Conservation (phyloP, 208 protist species). For the Leishmania turanica region DNA sequence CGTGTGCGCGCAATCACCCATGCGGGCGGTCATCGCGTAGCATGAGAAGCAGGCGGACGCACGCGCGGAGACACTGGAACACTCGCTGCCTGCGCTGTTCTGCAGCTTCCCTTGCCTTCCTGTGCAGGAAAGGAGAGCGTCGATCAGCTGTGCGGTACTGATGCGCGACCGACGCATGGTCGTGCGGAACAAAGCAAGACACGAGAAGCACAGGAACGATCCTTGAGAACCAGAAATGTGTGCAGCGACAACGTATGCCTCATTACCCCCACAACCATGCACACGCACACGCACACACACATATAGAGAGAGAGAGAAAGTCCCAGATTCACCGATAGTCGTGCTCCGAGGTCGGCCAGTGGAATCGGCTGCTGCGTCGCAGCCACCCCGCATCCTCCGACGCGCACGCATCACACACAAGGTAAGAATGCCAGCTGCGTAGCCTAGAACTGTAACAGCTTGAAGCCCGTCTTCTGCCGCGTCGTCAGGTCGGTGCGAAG, state of each 20-base stretch:
- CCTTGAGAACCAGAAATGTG: background rate
- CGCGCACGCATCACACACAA: background rate
- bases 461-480: slow-evolving; percentile 68
- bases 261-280: too few species aligned
- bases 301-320: too few species aligned
- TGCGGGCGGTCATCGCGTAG: background rate
- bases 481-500: slow-evolving; percentile 77
- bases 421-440: background rate
- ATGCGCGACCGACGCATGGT: too few species aligned
- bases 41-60: background rate
- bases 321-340: too few species aligned
- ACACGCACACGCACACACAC: too few species aligned
- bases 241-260: background rate
- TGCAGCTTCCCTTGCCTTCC: background rate
- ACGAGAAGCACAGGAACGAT: background rate
- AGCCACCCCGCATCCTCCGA: background rate
- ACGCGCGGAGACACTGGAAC: background rate
- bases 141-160: background rate
- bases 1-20: background rate
- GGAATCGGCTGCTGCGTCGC: background rate
- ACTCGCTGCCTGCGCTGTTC: background rate
- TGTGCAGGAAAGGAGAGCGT: background rate
- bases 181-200: background rate
- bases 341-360: too few species aligned
- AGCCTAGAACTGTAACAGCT: slow-evolving; percentile 48